A percentile compares a stretch with the other conserved stretches of the same genome.
These are phyloP conservation scores for Trifolium fragiferum DNA, from an alignment of 306 rosid genomes.

Conservation along the genomic window DNA sequence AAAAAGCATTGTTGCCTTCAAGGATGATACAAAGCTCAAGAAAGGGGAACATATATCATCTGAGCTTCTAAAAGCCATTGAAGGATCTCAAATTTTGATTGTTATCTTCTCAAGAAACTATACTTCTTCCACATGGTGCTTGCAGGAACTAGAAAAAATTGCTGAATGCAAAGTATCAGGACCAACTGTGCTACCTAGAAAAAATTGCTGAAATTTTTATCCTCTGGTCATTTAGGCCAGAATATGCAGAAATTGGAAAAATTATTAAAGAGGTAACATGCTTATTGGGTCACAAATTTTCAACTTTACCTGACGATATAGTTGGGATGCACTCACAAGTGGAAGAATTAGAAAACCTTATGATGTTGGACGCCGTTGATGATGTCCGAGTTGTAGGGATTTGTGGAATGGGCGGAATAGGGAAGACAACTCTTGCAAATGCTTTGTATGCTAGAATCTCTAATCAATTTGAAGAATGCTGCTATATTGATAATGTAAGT, in stretches of 20 bases:
- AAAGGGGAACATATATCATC: neutral
- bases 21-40: neutral
- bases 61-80: constrained; percentile 12
- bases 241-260: neutral
- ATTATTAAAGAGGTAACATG: neutral
- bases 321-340: constrained; percentile 14
- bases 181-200: neutral
- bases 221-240: neutral
- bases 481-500: constrained; percentile 21
- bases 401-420: constrained; percentile 14
- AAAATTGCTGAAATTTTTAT: neutral
- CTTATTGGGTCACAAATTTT: neutral
- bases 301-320: neutral
- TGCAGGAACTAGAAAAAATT: constrained; percentile 36
- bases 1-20: neutral
- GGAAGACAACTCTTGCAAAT: constrained; percentile 17
- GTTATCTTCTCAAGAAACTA: constrained; percentile 27
- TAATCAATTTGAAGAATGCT: neutral
- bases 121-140: constrained; percentile 40
- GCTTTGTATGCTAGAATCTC: constrained; percentile 12
- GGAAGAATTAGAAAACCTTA: constrained; percentile 12
- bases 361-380: neutral
- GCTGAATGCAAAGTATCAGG: neutral
- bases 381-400: constrained; percentile 28
- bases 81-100: constrained; percentile 10